Base-by-base conservation (phyloP, 1,139 yeast genomes). In the Geotrichum aggregatum region DNA sequence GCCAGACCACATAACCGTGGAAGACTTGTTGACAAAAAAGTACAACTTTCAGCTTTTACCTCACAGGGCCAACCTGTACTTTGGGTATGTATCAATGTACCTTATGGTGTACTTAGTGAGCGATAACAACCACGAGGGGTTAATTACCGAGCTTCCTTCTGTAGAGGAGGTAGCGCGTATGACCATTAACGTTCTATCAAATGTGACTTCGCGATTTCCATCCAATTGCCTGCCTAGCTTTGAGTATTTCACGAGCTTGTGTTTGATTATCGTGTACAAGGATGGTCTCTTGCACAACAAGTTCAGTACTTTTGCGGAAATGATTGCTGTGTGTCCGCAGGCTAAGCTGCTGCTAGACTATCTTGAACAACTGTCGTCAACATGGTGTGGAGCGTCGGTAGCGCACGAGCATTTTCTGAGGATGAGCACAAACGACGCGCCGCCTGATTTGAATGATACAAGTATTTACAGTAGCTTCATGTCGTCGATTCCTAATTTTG, bases 401-500 rank as follows among this genome's bases (percentile, higher is more conserved):
- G 38, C 38, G 6, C 38, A 34, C 19, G 11, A 34, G 14, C 19
- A 34, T 34, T 34, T 34, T 34, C 14, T 16, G 11, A 34, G 11
- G 18, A 34, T 34, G 38, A 16, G 18, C 19, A 34, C 14, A 34
- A 16, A 10, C 14, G 11, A 34, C 6, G 5, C 38, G 11, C 38
- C 19, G 38, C 18, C 19, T 4, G 38, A 16, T n/a, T n/a, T 34
- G 18, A 13, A 34, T 4, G 38, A 34, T 16, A 5, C 18, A n/a
- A 34, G 38, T 34, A 34, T 34, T 34, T 34, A 34, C 38, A 34
- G 38, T 34, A 34, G 11, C 11, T 34, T 34, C 19, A 34, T 34
- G 38, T 34, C 38, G 14, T 34, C 38, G 38, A 34, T 34, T n/a
- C 38, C 38, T 13, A 34, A 34, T 10, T 34, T 34, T 34, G 38